These are phyloP conservation scores for Asterophora lycoperdoides DNA, from an alignment of 768 basidiomycete genomes.

Conservation along the genomic window DNA sequence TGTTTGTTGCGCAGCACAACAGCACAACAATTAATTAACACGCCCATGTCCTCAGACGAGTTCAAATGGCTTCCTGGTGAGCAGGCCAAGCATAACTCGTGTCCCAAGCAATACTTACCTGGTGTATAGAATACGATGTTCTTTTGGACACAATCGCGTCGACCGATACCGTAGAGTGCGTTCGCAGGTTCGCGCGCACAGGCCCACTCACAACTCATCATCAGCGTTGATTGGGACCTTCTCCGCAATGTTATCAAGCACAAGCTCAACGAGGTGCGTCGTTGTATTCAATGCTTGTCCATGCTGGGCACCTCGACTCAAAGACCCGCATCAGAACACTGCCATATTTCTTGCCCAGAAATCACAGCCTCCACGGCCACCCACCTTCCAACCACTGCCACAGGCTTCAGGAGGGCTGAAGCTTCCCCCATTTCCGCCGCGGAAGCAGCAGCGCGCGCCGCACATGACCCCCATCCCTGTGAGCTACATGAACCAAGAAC, in stretches of 20 bases:
- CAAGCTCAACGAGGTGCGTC: slow-evolving; percentile 60
- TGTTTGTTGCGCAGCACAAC: not conserved
- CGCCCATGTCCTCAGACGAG: slow-evolving; percentile 14
- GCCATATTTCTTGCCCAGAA: slow-evolving; percentile 42
- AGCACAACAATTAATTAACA: not conserved
- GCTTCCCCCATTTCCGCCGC: slow-evolving; percentile 69
- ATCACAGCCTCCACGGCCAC: slow-evolving; percentile 31
- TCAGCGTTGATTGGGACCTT: slow-evolving; percentile 64
- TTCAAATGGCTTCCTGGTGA: slow-evolving; percentile 56
- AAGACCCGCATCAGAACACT: slow-evolving; percentile 39
- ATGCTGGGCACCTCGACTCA: slow-evolving; percentile 7
- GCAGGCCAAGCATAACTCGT: not conserved
- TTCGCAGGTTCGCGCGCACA: slow-evolving; percentile 5
- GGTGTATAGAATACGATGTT: slow-evolving; percentile 49
- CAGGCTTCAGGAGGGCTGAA: slow-evolving; percentile 58
- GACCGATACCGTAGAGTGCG: slow-evolving; percentile 62
- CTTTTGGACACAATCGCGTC: slow-evolving; percentile 59
- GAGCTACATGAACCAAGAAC: slow-evolving; percentile 54
- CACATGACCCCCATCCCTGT: slow-evolving; percentile 53
- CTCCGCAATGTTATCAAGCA: slow-evolving; percentile 70
- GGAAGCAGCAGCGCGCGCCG: slow-evolving; percentile 40
- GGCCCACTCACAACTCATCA: slow-evolving; percentile 10
- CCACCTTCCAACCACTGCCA: slow-evolving; percentile 38
- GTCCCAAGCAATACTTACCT: slow-evolving; percentile 7
- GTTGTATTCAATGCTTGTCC: slow-evolving; percentile 12